Conservation (phyloP, 495 filamentous ascomycete genomes). For the Clavariopsis aquatica region DNA sequence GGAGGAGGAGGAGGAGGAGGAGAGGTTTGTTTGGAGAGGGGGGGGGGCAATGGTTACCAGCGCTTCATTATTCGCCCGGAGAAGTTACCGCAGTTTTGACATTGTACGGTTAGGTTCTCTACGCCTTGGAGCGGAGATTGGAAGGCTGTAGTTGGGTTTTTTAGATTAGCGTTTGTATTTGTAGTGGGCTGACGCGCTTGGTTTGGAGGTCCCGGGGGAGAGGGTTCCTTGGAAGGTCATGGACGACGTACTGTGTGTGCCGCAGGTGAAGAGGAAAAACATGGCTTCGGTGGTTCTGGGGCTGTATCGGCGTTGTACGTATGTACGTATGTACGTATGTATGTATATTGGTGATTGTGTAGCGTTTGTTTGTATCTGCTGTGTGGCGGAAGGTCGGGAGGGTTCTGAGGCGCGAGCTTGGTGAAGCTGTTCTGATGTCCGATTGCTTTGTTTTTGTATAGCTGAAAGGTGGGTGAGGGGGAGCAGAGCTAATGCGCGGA, state of each 20-base stretch:
- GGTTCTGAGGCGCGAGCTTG: no score
- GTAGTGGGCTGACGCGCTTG: not conserved
- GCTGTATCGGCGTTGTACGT: not conserved
- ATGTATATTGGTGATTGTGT: not conserved
- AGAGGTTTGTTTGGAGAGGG: constrained; percentile 9
- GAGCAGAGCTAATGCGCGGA: no score
- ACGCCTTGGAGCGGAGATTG: constrained; percentile 41
- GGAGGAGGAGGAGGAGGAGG: not conserved
- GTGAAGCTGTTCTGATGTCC: no score
- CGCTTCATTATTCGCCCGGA: constrained; percentile 41
- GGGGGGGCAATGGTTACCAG: constrained; percentile 42
- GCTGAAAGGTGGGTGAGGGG: no score
- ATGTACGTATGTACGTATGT: not conserved
- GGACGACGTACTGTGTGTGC: constrained; percentile 45
- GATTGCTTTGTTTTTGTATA: no score
- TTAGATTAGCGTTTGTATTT: no score
- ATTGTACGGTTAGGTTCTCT: constrained; percentile 48
- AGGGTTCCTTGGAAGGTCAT: not conserved
- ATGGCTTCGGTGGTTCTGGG: constrained; percentile 15
- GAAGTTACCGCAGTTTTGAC: constrained; percentile 50
- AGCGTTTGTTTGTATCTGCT: not conserved
- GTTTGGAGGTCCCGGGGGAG: no score
- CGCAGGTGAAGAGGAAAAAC: constrained; percentile 49
- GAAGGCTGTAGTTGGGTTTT: constrained; percentile 46
- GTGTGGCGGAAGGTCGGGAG: no score